Evolutionary conservation across 2,329 filamentous ascomycete species (phyloP).

Genomic region (Fusarium transvaalense): DNA sequence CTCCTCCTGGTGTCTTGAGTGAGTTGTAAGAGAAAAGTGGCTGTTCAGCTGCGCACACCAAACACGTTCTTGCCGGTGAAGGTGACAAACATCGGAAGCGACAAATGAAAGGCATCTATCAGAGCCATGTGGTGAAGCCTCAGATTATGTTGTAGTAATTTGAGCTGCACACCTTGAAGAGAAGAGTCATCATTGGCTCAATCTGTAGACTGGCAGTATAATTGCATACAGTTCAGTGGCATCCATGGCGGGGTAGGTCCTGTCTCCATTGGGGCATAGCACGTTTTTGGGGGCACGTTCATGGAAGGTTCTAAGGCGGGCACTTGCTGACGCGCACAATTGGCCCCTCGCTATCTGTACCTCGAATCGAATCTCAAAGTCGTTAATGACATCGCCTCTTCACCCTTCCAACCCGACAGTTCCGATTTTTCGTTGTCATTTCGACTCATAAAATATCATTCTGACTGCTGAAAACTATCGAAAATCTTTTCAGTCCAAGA

Average conservation of each 20-base stretch:
- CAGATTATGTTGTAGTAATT: slow-evolving; percentile 28
- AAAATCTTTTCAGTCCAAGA: background rate
- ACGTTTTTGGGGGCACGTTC: slow-evolving; percentile 32
- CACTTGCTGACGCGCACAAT: slow-evolving; percentile 48
- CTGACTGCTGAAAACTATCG: background rate
- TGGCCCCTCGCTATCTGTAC: slow-evolving; percentile 32
- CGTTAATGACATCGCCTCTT: slow-evolving; percentile 31
- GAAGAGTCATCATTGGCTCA: slow-evolving; percentile 48
- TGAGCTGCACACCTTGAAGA: slow-evolving; percentile 47
- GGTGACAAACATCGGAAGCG: background rate
- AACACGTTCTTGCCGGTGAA: background rate
- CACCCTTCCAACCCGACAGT: slow-evolving; percentile 15
- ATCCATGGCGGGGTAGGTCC: slow-evolving; percentile 35
- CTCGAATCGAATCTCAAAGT: slow-evolving; percentile 27
- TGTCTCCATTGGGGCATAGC: slow-evolving; percentile 30
- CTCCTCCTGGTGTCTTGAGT: background rate
- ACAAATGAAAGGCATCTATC: slow-evolving; percentile 39
- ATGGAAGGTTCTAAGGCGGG: slow-evolving; percentile 19
- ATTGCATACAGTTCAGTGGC: slow-evolving; percentile 24
- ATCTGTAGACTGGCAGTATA: background rate
- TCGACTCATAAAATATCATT: background rate
- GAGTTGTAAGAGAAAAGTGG: background rate
- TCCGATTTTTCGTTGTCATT: slow-evolving; percentile 15
- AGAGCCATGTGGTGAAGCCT: slow-evolving; percentile 41
- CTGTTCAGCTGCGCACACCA: background rate